These are phyloP conservation scores for Linnemannia exigua DNA, from an alignment of 192 early-diverging fungal genomes.

Conservation along the genomic window DNA sequence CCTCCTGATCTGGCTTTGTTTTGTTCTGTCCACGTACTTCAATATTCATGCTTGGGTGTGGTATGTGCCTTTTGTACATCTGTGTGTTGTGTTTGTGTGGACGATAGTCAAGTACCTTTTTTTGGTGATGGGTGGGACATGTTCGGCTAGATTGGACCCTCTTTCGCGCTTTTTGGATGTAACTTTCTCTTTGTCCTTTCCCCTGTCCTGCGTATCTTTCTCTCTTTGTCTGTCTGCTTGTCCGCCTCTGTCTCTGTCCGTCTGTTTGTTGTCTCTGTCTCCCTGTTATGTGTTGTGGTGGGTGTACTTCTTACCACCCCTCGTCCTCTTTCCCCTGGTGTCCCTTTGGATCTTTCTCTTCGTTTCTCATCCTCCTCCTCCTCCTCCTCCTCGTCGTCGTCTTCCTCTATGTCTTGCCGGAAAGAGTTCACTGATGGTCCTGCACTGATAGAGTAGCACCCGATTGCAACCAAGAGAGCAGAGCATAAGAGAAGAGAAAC, in stretches of 20 bases:
- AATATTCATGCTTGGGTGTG: background rate
- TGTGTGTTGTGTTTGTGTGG: background rate
- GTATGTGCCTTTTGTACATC: background rate
- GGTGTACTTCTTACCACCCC: background rate
- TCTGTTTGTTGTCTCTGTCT: background rate
- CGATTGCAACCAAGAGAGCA: too few relatives aligned
- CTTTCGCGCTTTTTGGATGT: too few relatives aligned
- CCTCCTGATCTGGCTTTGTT: background rate
- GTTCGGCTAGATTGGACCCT: background rate
- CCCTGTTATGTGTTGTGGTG: too few relatives aligned
- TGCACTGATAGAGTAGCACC: too few relatives aligned
- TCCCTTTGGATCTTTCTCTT: background rate
- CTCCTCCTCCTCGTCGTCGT: background rate
- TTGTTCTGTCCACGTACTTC: background rate
- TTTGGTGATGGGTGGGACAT: background rate
- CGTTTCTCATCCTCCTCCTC: too few relatives aligned
- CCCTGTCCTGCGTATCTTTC: background rate
- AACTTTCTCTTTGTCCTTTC: slow-evolving; percentile 9
- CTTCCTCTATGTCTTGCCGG: too few relatives aligned
- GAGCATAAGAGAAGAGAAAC: too few relatives aligned
- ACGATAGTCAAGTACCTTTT: background rate
- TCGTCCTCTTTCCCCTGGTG: background rate
- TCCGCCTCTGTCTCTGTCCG: background rate
- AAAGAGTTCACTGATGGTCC: background rate
- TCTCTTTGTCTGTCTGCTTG: background rate